Evolutionary conservation across 2,329 filamentous ascomycete genomes (phyloP).

Genomic region (Claviceps fusiformis): DNA sequence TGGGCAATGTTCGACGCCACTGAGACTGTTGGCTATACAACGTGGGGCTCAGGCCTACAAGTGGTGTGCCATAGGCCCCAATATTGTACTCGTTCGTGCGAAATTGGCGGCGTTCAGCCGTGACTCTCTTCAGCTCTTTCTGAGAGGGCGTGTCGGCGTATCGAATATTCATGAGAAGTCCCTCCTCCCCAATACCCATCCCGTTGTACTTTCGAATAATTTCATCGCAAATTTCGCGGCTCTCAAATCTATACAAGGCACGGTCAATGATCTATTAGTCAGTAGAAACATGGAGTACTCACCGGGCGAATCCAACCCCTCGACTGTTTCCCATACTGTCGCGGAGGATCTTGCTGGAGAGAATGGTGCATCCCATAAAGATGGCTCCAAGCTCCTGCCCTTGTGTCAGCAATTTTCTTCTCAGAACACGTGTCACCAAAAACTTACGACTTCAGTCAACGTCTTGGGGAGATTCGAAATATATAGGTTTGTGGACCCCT

Average conservation of each 20-base stretch:
- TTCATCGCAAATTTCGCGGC: slow-evolving; percentile 76
- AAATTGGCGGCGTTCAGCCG: slow-evolving; percentile 87
- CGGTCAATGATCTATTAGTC: neutral
- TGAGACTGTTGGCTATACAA: slow-evolving; percentile 24
- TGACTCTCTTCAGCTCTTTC: slow-evolving; percentile 92
- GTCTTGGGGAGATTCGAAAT: slow-evolving; percentile 91
- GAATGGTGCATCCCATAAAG: slow-evolving; percentile 67
- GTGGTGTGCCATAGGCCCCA: slow-evolving; percentile 50
- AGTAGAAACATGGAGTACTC: slow-evolving; percentile 16
- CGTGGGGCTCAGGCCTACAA: slow-evolving; percentile 37
- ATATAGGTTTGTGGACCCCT: slow-evolving; percentile 85
- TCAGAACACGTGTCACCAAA: no score
- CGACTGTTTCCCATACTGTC: slow-evolving; percentile 87
- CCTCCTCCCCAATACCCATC: slow-evolving; percentile 59
- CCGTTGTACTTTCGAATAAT: slow-evolving; percentile 83
- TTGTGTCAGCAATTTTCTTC: slow-evolving; percentile 5
- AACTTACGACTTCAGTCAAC: slow-evolving; percentile 74
- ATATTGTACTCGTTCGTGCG: slow-evolving; percentile 91
- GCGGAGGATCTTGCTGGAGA: slow-evolving; percentile 89
- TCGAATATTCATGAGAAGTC: slow-evolving; percentile 79
- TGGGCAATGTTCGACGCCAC: slow-evolving; percentile 20
- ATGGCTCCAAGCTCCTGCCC: slow-evolving; percentile 59
- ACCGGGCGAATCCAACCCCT: slow-evolving; percentile 96
- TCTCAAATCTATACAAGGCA: slow-evolving; percentile 62
- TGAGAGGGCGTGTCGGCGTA: slow-evolving; percentile 95